Base-by-base conservation (phyloP, 1,284 basidiomycete genomes). In the Ustilago nuda region DNA sequence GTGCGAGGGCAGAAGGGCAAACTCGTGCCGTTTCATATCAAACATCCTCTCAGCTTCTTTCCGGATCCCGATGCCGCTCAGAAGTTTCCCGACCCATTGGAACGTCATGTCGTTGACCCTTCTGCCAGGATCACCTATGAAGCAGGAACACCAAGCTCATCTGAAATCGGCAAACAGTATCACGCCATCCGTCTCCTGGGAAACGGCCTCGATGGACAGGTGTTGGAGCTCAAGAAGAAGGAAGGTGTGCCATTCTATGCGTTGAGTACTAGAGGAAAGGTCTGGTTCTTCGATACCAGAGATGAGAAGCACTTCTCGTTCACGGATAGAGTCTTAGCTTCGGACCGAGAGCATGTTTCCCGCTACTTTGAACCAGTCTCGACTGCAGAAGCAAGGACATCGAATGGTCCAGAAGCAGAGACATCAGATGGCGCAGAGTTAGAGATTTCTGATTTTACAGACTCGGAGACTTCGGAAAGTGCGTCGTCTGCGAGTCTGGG, bases 1-100 rank as follows among this genome's bases (percentile, higher is more conserved):
- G 56, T 63, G 12, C 60, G 66, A 6, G 61, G 66, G 17, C 66
- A 69, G 35, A 36, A 63, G 12, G 57, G 66, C 32, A 58, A 27
- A 17, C 61, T 63, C n/a, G 39, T 69, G 13, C 46, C 59, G 15
- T 39, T 56, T 30, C 50, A 17, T 5, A 33, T 55, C 27, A 17
- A 33, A 30, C 8, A 32, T 2, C 35, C 52, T 13, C 12, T 59
- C 6, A 15, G 48, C 3, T 23, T 69, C 11, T n/a, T 35, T 9
- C 51, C 51, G 3, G 35, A 45, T 35, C 41, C 19, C 19, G n/a
- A 17, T 37, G 53, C 15, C 11, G 19, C 53, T 23, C 17, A 55
- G 9, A 32, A 17, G 48, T 50, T 30, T 32, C 30, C 27, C 12
- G 15, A 50, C n/a, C 27, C 48, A 30, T 12, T 50, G n/a, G 27